Percentiles rank a stretch among this genome's conserved stretches.
phyloP scores from a whole-genome alignment of 108 stramenopile species.

The Nitzschia sp. region DNA sequence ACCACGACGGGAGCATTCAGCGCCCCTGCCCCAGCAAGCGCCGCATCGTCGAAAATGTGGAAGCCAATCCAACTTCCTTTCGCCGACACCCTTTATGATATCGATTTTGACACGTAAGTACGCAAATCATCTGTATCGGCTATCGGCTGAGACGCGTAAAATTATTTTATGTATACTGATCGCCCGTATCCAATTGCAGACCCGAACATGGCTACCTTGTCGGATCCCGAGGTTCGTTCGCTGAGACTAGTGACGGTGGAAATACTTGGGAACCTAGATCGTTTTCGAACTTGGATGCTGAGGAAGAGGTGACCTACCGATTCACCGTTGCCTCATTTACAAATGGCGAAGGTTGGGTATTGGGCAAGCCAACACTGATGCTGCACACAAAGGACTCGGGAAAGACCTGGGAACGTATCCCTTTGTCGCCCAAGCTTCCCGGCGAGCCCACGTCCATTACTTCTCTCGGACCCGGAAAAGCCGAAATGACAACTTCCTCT shows the following conservation, averaged over 20 bases:
- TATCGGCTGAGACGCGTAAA: no score
- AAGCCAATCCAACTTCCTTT: conserved; percentile 79
- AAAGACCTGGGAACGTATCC: conserved; percentile 95
- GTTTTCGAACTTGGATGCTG: conserved; percentile 94
- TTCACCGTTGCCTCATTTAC: conserved; percentile 87
- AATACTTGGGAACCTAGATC: conserved; percentile 90
- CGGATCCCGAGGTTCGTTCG: conserved; percentile 95
- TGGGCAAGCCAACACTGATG: conserved; percentile 94
- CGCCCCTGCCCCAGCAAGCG: conserved; percentile 48
- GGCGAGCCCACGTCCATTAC: conserved; percentile 92
- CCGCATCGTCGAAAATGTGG: conserved; percentile 76
- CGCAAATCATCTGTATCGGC: no score
- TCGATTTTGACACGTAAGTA: conserved; percentile 86
- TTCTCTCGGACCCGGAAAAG: conserved; percentile 84
- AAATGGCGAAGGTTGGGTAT: conserved; percentile 94
- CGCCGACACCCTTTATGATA: conserved; percentile 91
- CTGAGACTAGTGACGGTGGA: conserved; percentile 95
- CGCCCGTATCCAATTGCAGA: no score
- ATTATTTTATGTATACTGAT: not conserved
- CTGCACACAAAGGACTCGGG: conserved; percentile 94
- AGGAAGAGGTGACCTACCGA: conserved; percentile 94
- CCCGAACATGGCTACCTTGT: conserved; percentile 94
- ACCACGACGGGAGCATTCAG: conserved; percentile 28
- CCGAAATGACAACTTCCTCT: conserved; percentile 94
- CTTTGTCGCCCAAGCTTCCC: conserved; percentile 95